A percentile compares a stretch with the other conserved stretches of the same genome.
Conservation (phyloP, 805 yeast species). For the Debaryomyces castellii region DNA sequence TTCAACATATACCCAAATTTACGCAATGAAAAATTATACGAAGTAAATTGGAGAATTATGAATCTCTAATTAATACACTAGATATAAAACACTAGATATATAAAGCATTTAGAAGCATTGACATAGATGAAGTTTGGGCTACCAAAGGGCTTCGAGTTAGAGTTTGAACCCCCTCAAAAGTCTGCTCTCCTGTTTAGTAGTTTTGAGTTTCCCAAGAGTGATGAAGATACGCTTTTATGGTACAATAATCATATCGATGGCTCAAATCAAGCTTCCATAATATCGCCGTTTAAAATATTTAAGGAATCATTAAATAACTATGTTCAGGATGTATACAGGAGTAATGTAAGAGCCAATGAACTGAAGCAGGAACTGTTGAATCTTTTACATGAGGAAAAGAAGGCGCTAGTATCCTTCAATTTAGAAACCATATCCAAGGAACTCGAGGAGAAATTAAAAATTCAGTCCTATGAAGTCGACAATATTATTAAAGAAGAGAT, state of each 20-base stretch:
- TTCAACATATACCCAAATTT: neutral
- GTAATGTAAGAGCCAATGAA: neutral
- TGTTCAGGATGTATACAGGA: neutral
- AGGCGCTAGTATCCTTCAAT: neutral
- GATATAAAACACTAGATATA: too few species aligned
- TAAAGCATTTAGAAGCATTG: neutral
- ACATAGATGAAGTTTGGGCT: slow-evolving; percentile 26
- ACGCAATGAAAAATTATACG: neutral
- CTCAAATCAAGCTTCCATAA: neutral
- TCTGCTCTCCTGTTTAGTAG: neutral
- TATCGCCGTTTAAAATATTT: neutral
- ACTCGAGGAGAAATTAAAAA: slow-evolving; percentile 4
- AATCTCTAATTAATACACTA: neutral
- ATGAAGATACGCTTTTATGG: neutral
- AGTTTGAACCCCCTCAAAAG: slow-evolving; percentile 5
- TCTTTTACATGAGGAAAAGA: neutral
- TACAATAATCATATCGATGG: neutral
- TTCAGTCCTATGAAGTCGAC: slow-evolving; percentile 17
- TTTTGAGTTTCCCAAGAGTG: neutral
- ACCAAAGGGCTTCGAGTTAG: slow-evolving; percentile 22
- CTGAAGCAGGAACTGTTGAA: neutral
- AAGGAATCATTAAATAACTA: neutral
- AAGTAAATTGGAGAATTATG: neutral
- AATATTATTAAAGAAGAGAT: slow-evolving; percentile 15
- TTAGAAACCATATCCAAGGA: neutral